These are phyloP conservation scores for Colletotrichum orbiculare DNA, from an alignment of 2,329 filamentous ascomycete genomes.

Conservation along the genomic window DNA sequence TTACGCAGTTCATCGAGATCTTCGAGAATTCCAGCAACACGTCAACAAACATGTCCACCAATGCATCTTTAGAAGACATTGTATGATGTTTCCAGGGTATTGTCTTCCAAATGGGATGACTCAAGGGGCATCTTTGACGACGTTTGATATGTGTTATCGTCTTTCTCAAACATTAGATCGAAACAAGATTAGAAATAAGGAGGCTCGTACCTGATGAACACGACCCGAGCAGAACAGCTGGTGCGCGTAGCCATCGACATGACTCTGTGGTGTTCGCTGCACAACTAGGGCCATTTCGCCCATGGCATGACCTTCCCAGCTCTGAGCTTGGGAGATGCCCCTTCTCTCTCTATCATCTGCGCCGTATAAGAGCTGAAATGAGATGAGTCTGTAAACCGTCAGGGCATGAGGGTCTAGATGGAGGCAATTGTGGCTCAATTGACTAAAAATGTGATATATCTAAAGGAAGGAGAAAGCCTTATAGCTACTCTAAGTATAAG, in stretches of 20 bases:
- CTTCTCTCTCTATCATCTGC: constrained; percentile 34
- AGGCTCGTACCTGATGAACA: constrained; percentile 36
- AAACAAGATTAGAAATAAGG: neutral
- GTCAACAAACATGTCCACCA: constrained; percentile 46
- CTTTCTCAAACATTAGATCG: neutral
- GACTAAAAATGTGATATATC: too few species aligned
- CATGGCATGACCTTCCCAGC: constrained; percentile 37
- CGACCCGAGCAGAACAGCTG: constrained; percentile 40
- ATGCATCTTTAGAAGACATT: constrained; percentile 44
- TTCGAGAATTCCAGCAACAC: constrained; percentile 41
- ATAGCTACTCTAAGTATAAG: too few species aligned
- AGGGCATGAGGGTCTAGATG: too few species aligned
- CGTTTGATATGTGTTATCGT: constrained; percentile 29
- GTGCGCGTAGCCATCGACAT: constrained; percentile 35
- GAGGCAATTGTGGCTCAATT: too few species aligned
- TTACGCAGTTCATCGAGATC: constrained; percentile 41
- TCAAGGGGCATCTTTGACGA: constrained; percentile 41
- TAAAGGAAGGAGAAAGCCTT: too few species aligned
- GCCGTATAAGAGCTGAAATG: constrained; percentile 36
- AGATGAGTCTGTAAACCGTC: too few species aligned
- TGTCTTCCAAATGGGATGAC: constrained; percentile 45
- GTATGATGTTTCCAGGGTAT: constrained; percentile 45
- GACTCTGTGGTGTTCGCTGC: constrained; percentile 21
- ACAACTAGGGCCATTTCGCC: constrained; percentile 36
- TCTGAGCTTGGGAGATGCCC: constrained; percentile 33